Evolutionary conservation across 148 eudicot species (phyloP), one percentile per base, ranked within the genome.

Genomic region (Fagopyrum tataricum): DNA sequence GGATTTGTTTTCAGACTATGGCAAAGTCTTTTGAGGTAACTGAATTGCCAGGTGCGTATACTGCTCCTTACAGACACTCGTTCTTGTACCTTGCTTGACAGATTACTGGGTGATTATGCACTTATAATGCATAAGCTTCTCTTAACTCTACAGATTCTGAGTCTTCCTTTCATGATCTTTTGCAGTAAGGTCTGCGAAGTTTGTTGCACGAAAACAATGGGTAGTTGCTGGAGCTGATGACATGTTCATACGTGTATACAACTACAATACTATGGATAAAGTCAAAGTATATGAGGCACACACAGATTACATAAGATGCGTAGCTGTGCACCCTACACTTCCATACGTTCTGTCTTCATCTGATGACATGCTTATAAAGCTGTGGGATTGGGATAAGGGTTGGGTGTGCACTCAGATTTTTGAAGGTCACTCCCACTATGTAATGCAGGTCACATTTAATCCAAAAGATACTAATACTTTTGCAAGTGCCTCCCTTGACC

Each of bases 371-470:
- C 97, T 94, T 79, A 94, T 94, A 70, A 91, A 94, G 92, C 93
- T 94, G 18, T 94, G 98, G 98, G 98, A 91, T 78, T 91, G 97
- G 98, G 98, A 94, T 62, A 94, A 94, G 74, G 95, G 91, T 67
- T 94, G 93, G 95, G 68, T 79, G 40, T 94, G 98, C 78, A 88
- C 91, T 76, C 98, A 92, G 74, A 86, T 88, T 44, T 93, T 93
- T 79, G 96, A 93, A 89, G 96, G 98, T 59, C 98, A 93, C 79
- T 87, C 93, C 67, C 96, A 93, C 77, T 90, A 90, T 78, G 96
- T 93, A 67, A 93, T 93, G 98, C 98, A 93, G 87, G 93, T 93
- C 70, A 85, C 98, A 23, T 84, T 93, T 77, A 93, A 90, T 82
- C 98, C 98, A 4, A 90, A 90, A 83, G 98, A 93, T 67, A 88